phyloP scores from a whole-genome alignment of 2,329 filamentous ascomycete genomes.

The Aspergillus persii region DNA sequence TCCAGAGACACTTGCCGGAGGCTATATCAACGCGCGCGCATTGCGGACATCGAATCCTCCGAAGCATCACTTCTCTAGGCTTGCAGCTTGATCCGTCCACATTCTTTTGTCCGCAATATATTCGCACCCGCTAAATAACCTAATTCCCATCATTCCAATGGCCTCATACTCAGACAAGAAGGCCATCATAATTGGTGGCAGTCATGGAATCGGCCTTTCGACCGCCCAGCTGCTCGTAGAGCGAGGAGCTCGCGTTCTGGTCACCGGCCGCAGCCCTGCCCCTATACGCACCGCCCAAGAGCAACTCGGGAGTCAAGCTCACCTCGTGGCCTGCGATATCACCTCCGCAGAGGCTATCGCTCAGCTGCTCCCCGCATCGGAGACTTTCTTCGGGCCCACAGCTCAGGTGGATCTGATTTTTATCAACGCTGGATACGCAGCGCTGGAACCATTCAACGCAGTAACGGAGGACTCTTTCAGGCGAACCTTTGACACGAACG shows the following conservation, averaged over 20 bases:
- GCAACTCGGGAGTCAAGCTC: conserved; percentile 1
- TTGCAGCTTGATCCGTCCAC: too few species aligned
- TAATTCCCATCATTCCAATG: background rate
- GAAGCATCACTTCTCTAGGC: background rate
- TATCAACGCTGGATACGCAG: conserved; percentile 12
- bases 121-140: too few species aligned
- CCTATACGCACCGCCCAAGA: conserved; percentile 4
- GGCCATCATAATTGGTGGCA: conserved; percentile 11
- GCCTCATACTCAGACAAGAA: conserved; percentile 2
- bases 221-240: conserved; percentile 10
- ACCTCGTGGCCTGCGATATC: conserved; percentile 7
- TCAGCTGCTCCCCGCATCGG: background rate
- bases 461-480: conserved; percentile 8
- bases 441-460: conserved; percentile 5
- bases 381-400: background rate
- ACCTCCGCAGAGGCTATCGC: conserved; percentile 3
- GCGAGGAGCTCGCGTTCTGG: conserved; percentile 7
- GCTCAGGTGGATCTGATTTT: conserved; percentile 8
- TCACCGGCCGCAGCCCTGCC: conserved; percentile 10
- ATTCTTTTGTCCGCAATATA: too few species aligned
- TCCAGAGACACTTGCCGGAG: background rate
- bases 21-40: background rate
- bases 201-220: conserved; percentile 14
- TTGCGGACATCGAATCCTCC: background rate
- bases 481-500: conserved; percentile 9